Base-by-base conservation (phyloP, 106 monocot genomes). In the Dendrobium chrysotoxum region DNA sequence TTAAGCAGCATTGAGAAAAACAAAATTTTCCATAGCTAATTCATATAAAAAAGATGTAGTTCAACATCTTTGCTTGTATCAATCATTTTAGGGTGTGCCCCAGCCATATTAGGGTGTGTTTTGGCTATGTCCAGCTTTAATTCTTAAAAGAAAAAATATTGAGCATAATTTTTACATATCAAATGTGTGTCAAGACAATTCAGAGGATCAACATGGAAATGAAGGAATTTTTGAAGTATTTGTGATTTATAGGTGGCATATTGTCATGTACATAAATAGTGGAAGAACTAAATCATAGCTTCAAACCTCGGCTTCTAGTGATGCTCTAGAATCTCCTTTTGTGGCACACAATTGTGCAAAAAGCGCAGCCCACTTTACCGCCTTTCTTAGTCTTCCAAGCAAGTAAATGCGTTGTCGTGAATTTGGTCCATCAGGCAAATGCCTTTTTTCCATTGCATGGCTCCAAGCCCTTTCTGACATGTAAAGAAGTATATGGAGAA, bases 381-480 rank as follows among this genome's bases (percentile, higher is more conserved):
- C 98, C 31, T 99, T 99, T 75, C 93, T 93, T 72, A 99, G 81
- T 84, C 93, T 88, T 79, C 98, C 95, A 74, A 99, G 85, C 75
- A 99, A 86, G 79, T 99, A 92, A 82, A 99, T 93, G 3, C 95
- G 88, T 67, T 95, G 98, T 39, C 85, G 85, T 78, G 89, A 79
- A 88, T 91, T 95, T 82, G 98, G 92, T 28, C 92, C 92, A 90
- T 93, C 93, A 75, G 98, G 91, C 85, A 93, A 88, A 40, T 92
- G 92, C 55, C 91, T 95, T 85, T 99, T 99, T 75, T 99, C 98
- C 98, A 99, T 99, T 42, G 98, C 98, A 91, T 99, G 92, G 76
- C 98, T 95, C 98, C 98, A 99, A 75, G 98, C 98, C 80, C 98
- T 91, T 77, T 99, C 98, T 39, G 98, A 92, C 98, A 93, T 93